Evolutionary conservation across 2,329 filamentous ascomycete genomes (phyloP), one percentile per base, ranked within the genome.

Genomic region (Aspergillus pseudoglaucus): DNA sequence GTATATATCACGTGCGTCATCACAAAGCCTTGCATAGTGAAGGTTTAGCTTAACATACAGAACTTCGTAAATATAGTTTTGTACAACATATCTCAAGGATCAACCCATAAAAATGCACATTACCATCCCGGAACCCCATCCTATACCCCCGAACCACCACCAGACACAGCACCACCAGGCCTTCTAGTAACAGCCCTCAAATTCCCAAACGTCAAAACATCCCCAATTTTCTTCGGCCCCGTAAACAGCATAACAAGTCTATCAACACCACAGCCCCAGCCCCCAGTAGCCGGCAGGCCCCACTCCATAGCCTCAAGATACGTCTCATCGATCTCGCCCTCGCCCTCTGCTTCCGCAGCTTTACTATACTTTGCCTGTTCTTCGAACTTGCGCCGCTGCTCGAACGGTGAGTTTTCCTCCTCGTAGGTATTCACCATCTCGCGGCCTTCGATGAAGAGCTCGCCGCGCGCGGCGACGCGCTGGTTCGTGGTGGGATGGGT

Each of bases 371-470:
- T 61, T 2, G 76, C 62, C 59, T 84, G 82, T 53, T 78, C 77
- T 42, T 82, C 69, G 54, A 98, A 90, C 68, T 98, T 98, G 47
- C 80, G 76, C 41, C 87, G 79, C 71, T 98, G 93, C 59, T 85
- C 87, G 46, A 86, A 83, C 0, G 93, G 93, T 45, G 88, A 87
- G 67, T 98, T 98, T 66, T 98, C 93, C 70, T 98, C 93, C 67
- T 98, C 93, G 67, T 98, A 98, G 74, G 91, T 94, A 68, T 98
- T 98, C 51, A 91, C 88, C 27, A 95, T 78, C 64, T 98, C 93
- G 47, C 82, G 81, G 37, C 85, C 83, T 44, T 81, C 73, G 53
- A 94, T 81, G 69, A 95, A 95, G 18, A 95, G 79, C 69, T 96
- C 90, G 0, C 87, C 88, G 5, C 90, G 84, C 1, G 88, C 87